Base-by-base conservation (phyloP, 768 basidiomycete genomes). In the Symmetrospora coprosmae region DNA sequence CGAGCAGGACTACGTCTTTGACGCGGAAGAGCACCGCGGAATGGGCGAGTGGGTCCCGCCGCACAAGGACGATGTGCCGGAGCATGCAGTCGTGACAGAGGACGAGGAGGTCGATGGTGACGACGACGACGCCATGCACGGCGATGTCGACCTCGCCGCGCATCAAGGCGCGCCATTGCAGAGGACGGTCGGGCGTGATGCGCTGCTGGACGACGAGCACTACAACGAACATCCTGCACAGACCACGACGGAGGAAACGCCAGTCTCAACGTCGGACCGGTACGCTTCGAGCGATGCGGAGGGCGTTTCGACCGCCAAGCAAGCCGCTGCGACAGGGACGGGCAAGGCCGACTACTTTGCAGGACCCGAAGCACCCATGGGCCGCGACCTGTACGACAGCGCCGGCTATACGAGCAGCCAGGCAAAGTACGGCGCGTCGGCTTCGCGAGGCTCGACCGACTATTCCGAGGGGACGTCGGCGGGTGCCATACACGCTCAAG, bases 21-120 rank as follows among this genome's bases (percentile, higher is more conserved):
- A 58, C 46, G 55, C 55, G 14, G 55, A 58, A 13, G 55, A 58
- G 55, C 55, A 58, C 21, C 41, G 55, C 8, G 55, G 55, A 13
- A 46, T 58, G 25, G 43, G 25, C 43, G 9, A 13, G 13, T 39
- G 13, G 19, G 37, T 11, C 37, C 19, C n/a, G 37, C n/a, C n/a
- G n/a, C 37, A 9, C 37, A 38, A 38, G 37, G 11, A 9, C 9
- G 37, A 38, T 9, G 37, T 38, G 37, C 37, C 11, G 37, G 37
- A 38, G 37, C n/a, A 9, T 38, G 11, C n/a, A 9, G 37, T n/a
- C 37, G 37, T 11, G 43, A 25, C 43, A 16, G 43, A 9, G 43
- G 43, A 25, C 21, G 43, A 46, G 25, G 43, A 25, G 13, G 14
- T 8, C 9, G 43, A 46, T 11, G 25, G 11, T 17, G 43, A 46